These are phyloP conservation scores for Phytophthora litchii DNA, from an alignment of 352 stramenopile species.

Conservation along the genomic window DNA sequence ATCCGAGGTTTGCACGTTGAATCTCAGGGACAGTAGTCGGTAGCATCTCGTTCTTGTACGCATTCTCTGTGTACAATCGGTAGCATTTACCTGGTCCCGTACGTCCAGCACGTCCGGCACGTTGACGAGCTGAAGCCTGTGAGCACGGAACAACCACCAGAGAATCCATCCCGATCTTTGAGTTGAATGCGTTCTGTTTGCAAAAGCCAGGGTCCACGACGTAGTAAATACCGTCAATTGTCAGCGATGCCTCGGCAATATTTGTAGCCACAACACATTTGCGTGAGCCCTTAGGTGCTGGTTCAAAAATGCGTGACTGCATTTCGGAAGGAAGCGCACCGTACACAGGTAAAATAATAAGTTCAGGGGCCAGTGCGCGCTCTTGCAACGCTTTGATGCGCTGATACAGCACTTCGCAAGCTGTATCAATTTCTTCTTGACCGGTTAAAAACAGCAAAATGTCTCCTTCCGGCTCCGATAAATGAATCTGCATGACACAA, in stretches of 20 bases:
- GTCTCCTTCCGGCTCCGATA: constrained; percentile 97
- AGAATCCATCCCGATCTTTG: constrained; percentile 99
- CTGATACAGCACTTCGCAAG: constrained; percentile 97
- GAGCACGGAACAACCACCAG: constrained; percentile 99
- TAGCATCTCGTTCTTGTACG: constrained; percentile 98
- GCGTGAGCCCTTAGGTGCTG: constrained; percentile 92
- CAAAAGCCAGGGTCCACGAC: constrained; percentile 95
- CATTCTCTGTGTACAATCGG: constrained; percentile 98
- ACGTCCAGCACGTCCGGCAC: constrained; percentile 96
- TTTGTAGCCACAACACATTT: constrained; percentile 99
- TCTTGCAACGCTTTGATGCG: constrained; percentile 97
- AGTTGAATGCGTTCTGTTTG: constrained; percentile 99
- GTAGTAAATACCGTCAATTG: constrained; percentile 98
- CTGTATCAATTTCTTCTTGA: constrained; percentile 99
- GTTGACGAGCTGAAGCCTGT: constrained; percentile 97
- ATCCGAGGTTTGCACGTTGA: constrained; percentile 98
- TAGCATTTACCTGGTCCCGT: constrained; percentile 99
- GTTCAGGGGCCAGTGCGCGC: constrained; percentile 93
- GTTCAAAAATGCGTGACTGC: constrained; percentile 99
- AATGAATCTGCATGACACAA: constrained; percentile 99
- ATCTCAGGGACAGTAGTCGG: constrained; percentile 99
- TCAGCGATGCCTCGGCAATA: constrained; percentile 99
- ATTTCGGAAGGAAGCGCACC: constrained; percentile 98
- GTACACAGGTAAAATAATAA: constrained; percentile 99
- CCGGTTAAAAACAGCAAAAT: constrained; percentile 99